Evolutionary conservation across 1,284 basidiomycete genomes (phyloP), one percentile per base, ranked within the genome.

Genomic region (Irpex sp.): DNA sequence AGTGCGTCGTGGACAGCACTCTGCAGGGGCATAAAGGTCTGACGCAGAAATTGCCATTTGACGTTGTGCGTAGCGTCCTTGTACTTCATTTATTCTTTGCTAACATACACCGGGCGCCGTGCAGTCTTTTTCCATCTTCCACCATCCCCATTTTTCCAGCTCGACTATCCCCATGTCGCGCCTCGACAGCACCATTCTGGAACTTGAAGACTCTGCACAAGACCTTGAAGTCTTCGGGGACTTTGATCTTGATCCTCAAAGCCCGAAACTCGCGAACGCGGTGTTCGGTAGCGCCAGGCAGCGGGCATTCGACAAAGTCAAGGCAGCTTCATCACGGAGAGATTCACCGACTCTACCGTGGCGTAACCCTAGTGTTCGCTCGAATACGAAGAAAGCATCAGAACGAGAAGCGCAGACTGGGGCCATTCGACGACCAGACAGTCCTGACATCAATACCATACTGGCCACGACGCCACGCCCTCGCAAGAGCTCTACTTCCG

Each of bases 391-490:
- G 11, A n/a, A 61, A 9, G 31, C 13, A 7, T n/a, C 17, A 6
- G 15, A 19, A 53, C 37, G 6, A 37, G 59, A 55, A 33, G 11
- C n/a, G 26, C 51, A 60, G 51, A 21, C n/a, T 35, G 31, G 13
- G 39, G 17, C 61, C 35, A 7, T 51, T 57, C 61, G 49, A 15
- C 63, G 73, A 53, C 66, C 73, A 19, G 67, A 68, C 13, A 82
- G 81, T 61, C 84, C 84, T 0, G 84, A 85, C 66, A 80, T 85
- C 54, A 70, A 74, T 4, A 68, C 76, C 15, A 82, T 84, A 63
- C 69, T 86, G 9, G 77, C 78, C 8, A 70, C 70, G 5, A 84
- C 82, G 0, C 81, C 82, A 0, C 76, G 80, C 0, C 81, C 81
- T 4, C 71, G 76, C 3, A 71, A 74, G 53, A 68, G 67, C 59